These are phyloP conservation scores for Davidsoniella neocaledoniae DNA, from an alignment of 2,329 filamentous ascomycete species.

Conservation along the genomic window DNA sequence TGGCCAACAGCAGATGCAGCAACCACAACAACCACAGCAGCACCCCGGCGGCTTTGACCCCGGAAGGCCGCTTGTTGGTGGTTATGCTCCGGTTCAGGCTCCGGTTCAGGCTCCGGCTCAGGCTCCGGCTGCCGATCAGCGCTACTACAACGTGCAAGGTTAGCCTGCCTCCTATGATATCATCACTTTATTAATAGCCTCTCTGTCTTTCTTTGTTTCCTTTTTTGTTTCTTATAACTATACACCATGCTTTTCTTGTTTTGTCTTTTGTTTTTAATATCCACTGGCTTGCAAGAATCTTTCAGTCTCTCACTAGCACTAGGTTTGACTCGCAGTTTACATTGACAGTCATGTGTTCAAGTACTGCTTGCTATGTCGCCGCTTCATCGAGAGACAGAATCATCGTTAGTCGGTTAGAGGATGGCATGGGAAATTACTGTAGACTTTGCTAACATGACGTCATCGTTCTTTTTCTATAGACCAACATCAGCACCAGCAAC, in stretches of 20 bases:
- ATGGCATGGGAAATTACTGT: too few relatives aligned
- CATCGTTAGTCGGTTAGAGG: too few relatives aligned
- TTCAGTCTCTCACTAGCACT: too few relatives aligned
- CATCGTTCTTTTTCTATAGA: background rate
- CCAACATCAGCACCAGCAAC: background rate
- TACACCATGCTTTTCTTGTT: background rate
- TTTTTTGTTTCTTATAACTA: constrained; percentile 15
- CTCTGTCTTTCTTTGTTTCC: background rate
- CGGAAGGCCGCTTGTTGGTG: background rate
- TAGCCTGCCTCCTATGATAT: background rate
- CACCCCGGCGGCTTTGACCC: constrained; percentile 30
- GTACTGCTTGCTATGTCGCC: too few relatives aligned
- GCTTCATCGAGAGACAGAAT: too few relatives aligned
- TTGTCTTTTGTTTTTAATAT: background rate
- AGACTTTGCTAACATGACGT: background rate
- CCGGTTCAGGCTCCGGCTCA: too few relatives aligned
- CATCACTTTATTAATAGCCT: background rate
- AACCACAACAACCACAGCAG: constrained; percentile 24
- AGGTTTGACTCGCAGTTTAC: too few relatives aligned
- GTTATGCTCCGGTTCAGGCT: constrained; percentile 4
- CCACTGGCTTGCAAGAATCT: too few relatives aligned
- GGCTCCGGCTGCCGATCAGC: constrained; percentile 12
- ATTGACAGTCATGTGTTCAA: too few relatives aligned
- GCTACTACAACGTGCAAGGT: constrained; percentile 12
- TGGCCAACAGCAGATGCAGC: constrained; percentile 29